phyloP scores from a whole-genome alignment of 192 early-diverging fungal species.

The Dimargaris verticillata region DNA sequence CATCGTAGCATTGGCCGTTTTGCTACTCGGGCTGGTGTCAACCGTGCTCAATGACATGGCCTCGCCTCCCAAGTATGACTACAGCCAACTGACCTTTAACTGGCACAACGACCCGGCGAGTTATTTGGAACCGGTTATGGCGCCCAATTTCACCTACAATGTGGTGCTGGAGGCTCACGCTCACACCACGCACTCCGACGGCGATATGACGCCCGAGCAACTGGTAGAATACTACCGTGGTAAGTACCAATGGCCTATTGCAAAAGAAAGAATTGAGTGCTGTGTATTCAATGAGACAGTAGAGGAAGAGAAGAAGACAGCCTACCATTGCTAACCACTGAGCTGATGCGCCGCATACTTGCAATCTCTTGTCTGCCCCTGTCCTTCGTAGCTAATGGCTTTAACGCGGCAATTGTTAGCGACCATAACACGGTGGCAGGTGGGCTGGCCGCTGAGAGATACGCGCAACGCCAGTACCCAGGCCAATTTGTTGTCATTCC shows the following conservation, averaged over 20 bases:
- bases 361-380: too few relatives aligned
- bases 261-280: too few relatives aligned
- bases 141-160: constrained; percentile 25
- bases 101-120: constrained; percentile 20
- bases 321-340: too few relatives aligned
- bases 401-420: constrained; percentile 48
- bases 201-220: constrained; percentile 34
- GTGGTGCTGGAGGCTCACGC: constrained; percentile 45
- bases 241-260: constrained; percentile 13
- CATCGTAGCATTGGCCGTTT: too few relatives aligned
- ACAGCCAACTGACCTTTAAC: constrained; percentile 13
- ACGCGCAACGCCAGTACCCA: constrained; percentile 33
- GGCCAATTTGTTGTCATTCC: constrained; percentile 41
- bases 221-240: constrained; percentile 44
- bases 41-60: not conserved
- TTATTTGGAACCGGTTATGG: constrained; percentile 17
- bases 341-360: too few relatives aligned
- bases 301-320: too few relatives aligned
- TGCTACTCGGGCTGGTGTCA: not conserved
- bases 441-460: constrained; percentile 35
- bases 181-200: constrained; percentile 45
- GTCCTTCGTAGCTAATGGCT: constrained; percentile 33
- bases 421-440: constrained; percentile 53
- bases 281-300: too few relatives aligned
- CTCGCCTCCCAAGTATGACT: constrained; percentile 10